These are phyloP conservation scores for Mycena citricolor DNA, from an alignment of 1,284 basidiomycete genomes.

Conservation along the genomic window DNA sequence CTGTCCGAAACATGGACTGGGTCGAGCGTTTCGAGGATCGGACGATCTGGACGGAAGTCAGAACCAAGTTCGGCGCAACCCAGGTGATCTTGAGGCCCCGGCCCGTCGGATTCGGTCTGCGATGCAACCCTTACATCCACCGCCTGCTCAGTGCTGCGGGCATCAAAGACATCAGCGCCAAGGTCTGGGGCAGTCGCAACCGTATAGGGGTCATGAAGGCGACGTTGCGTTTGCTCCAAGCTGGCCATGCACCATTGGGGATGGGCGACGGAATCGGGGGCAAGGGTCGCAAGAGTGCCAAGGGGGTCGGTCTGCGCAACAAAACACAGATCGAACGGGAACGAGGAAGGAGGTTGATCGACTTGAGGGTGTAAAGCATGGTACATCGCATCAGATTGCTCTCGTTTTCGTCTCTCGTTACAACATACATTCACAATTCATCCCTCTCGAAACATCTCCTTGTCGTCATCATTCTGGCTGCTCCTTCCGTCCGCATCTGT, in stretches of 20 bases:
- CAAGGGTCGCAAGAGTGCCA: conserved; percentile 61
- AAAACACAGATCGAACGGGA: conserved; percentile 69
- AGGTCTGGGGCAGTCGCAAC: conserved; percentile 92
- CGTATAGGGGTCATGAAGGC: conserved; percentile 50
- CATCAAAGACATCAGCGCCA: conserved; percentile 91
- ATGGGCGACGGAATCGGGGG: conserved; percentile 81
- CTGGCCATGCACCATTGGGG: conserved; percentile 68
- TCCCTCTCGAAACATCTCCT: no score
- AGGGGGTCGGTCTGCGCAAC: conserved; percentile 65
- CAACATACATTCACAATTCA: no score
- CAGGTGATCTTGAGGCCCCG: conserved; percentile 83
- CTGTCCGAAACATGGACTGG: conserved; percentile 84
- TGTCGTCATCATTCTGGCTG: no score
- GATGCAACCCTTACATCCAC: conserved; percentile 88
- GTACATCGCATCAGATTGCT: conserved; percentile 3
- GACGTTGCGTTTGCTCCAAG: conserved; percentile 63
- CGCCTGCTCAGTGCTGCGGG: conserved; percentile 89
- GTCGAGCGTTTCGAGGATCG: conserved; percentile 88
- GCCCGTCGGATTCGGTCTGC: conserved; percentile 91
- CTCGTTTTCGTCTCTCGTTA: conserved; percentile 14
- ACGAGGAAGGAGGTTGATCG: conserved; percentile 65
- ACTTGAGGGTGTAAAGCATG: conserved; percentile 47
- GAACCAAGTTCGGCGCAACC: conserved; percentile 85
- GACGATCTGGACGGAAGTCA: conserved; percentile 89
- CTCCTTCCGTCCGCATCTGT: no score